Conservation (phyloP, 1,284 basidiomycete genomes). For the Fereydounia khargensis region DNA sequence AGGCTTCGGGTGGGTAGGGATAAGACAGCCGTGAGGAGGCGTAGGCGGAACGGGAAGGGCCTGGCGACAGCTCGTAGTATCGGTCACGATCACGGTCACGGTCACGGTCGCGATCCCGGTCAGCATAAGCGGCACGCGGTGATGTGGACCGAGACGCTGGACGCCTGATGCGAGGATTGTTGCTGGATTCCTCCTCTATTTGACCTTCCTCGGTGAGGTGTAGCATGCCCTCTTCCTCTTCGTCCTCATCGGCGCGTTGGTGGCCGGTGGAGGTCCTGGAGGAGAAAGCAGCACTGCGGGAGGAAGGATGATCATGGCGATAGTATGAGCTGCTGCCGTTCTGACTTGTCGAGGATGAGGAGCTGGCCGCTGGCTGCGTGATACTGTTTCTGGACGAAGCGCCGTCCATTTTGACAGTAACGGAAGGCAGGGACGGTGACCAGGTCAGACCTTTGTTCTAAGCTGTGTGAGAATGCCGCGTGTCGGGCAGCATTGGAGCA, state of each 20-base stretch:
- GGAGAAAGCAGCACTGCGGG: too few relatives aligned
- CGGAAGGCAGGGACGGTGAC: too few relatives aligned
- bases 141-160: not conserved
- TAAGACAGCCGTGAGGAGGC: constrained; percentile 12
- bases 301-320: too few relatives aligned
- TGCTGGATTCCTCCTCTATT: constrained; percentile 16
- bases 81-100: constrained; percentile 20
- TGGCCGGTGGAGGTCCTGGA: not conserved
- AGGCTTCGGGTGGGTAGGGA: constrained; percentile 12
- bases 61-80: constrained; percentile 19
- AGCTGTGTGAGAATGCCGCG: too few relatives aligned
- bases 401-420: too few relatives aligned
- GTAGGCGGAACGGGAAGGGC: constrained; percentile 18
- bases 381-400: too few relatives aligned
- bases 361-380: too few relatives aligned
- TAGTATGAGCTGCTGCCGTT: too few relatives aligned
- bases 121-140: not conserved
- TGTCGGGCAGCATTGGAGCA: too few relatives aligned
- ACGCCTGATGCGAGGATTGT: not conserved
- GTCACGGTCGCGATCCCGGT: constrained; percentile 13
- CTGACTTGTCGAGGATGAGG: too few relatives aligned
- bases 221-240: constrained; percentile 38
- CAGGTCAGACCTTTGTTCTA: too few relatives aligned
- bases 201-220: constrained; percentile 33
- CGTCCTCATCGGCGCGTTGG: constrained; percentile 15